Base-by-base conservation (phyloP, 1,284 basidiomycete species). In the Melampsora larici-populina region DNA sequence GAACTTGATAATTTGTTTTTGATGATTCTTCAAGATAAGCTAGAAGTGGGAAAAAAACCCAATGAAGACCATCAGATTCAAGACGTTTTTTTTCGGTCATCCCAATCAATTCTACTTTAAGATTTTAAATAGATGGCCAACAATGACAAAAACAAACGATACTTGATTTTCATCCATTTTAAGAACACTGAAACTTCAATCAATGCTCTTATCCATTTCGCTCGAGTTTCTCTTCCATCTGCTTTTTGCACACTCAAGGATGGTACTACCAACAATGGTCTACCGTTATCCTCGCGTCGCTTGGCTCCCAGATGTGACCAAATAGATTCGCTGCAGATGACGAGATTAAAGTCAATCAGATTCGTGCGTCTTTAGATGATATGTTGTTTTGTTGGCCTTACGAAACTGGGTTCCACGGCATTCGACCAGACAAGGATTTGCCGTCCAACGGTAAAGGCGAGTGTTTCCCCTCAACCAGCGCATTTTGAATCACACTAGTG, bases 111-210 rank as follows among this genome's bases (percentile, higher is more conserved):
- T 31, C 43, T 64, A 21, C 60, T 72, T 64, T 7, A 17, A 40
- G 40, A 40, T n/a, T 46, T 26, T 18, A 40, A 46, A 31, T 21
- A 40, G 18, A 48, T 36, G 31, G 29, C n/a, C 55, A 58, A 29
- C 29, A 58, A 58, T 49, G 15, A 49, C 24, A 17, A n/a, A 72
- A 64, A 74, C 73, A 66, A 58, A 76, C 73, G 73, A 76, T 76
- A 43, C 40, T 60, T 48, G 5, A 62, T 8, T 62, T 76, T 68
- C 33, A 67, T 58, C 49, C 55, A 58, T 43, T 51, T 76, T 13
- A 76, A 43, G 29, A 68, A 76, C 26, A 76, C 55, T 31, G 73
- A 76, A 21, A 76, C 64, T n/a, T 76, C 73, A 36, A 76, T 63
- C 18, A 76, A 62, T 60, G 73, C 73, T n/a, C 65, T 18, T 26